Percentiles rank a stretch among this genome's conserved stretches.
These are phyloP conservation scores for Gnomoniopsis sp. DNA, from an alignment of 2,329 filamentous ascomycete species.

Conservation along the genomic window DNA sequence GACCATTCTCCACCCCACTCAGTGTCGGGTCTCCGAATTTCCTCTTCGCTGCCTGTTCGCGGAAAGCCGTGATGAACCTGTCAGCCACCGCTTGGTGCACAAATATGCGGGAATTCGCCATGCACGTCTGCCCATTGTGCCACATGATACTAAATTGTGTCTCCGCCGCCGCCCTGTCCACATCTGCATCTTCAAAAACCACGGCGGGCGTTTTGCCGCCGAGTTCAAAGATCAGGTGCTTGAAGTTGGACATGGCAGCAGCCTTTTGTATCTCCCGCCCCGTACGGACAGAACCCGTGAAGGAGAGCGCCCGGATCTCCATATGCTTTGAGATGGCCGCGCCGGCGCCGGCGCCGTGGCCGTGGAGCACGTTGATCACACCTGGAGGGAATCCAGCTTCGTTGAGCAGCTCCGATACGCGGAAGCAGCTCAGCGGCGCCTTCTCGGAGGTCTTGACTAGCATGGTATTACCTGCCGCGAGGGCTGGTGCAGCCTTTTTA, in stretches of 20 bases:
- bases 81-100: slow-evolving; percentile 49
- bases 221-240: slow-evolving; percentile 64
- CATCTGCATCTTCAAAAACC: slow-evolving; percentile 62
- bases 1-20: slow-evolving; percentile 35
- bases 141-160: slow-evolving; percentile 42
- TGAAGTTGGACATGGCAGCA: slow-evolving; percentile 60
- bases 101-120: slow-evolving; percentile 56
- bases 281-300: slow-evolving; percentile 71
- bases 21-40: slow-evolving; percentile 34
- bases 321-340: slow-evolving; percentile 64
- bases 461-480: slow-evolving; percentile 46
- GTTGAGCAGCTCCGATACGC: slow-evolving; percentile 53
- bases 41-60: slow-evolving; percentile 38
- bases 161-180: slow-evolving; percentile 59
- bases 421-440: slow-evolving; percentile 42
- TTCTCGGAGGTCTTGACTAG: slow-evolving; percentile 54
- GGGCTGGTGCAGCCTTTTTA: slow-evolving; percentile 45
- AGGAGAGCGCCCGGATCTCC: slow-evolving; percentile 69
- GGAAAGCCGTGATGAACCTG: slow-evolving; percentile 59
- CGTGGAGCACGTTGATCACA: slow-evolving; percentile 71
- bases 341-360: slow-evolving; percentile 64
- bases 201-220: slow-evolving; percentile 67
- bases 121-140: slow-evolving; percentile 58
- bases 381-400: slow-evolving; percentile 73
- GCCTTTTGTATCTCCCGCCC: slow-evolving; percentile 71